Evolutionary conservation across 176 grass and related monocot species (phyloP).

Genomic region (Chrysopogon serrulatus): DNA sequence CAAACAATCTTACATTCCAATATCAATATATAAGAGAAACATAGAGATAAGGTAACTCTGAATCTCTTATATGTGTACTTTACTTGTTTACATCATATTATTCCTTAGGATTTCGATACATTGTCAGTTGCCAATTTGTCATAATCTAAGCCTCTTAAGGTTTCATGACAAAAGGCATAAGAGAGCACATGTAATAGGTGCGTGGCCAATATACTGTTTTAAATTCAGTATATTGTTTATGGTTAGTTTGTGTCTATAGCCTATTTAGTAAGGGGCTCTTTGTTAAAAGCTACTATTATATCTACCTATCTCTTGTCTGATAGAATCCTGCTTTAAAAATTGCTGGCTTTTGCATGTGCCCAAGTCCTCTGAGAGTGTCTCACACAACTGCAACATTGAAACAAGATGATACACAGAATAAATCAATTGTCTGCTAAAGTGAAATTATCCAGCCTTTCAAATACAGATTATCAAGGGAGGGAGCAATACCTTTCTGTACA

Average conservation of each 20-base stretch:
- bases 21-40: constrained; percentile 1
- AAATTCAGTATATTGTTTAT: not conserved
- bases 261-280: not conserved
- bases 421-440: not conserved
- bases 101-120: not conserved
- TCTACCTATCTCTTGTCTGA: constrained; percentile 36
- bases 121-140: not conserved
- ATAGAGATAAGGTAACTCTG: constrained; percentile 21
- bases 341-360: constrained; percentile 50
- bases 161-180: constrained; percentile 12
- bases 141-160: not conserved
- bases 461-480: not conserved
- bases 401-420: not conserved
- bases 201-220: constrained; percentile 18
- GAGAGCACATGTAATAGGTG: not conserved
- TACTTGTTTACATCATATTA: constrained; percentile 21
- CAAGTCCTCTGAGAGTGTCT: constrained; percentile 60
- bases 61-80: constrained; percentile 23
- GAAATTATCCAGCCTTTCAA: not conserved
- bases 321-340: constrained; percentile 31
- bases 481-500: constrained; percentile 67
- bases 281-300: constrained; percentile 46
- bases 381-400: constrained; percentile 59
- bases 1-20: constrained; percentile 9
- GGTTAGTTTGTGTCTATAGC: constrained; percentile 29